These are phyloP conservation scores for Fusarium floridanum DNA, from an alignment of 2,329 filamentous ascomycete species.

Conservation along the genomic window DNA sequence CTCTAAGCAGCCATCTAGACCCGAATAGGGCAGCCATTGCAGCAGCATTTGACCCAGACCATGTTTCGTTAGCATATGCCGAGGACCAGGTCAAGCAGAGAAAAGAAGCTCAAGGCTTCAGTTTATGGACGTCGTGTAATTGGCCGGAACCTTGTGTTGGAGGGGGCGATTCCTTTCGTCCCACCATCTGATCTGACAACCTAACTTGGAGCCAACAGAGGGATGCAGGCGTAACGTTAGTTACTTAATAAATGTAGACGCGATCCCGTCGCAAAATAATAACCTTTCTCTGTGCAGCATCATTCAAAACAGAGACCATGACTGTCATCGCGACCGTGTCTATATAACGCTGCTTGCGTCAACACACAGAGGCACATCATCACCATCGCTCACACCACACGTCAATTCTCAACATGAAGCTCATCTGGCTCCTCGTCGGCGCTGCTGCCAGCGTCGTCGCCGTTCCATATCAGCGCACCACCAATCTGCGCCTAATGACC, in stretches of 20 bases:
- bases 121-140: not conserved
- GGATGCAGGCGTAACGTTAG: not conserved
- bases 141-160: not conserved
- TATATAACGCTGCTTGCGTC: not conserved
- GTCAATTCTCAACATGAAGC: constrained; percentile 32
- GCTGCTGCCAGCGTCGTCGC: constrained; percentile 18
- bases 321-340: not conserved
- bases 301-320: not conserved
- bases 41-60: not conserved
- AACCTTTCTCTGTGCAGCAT: not conserved
- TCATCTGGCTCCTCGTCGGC: constrained; percentile 20
- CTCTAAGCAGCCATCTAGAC: not conserved
- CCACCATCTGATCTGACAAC: not conserved
- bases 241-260: not conserved
- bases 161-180: not conserved
- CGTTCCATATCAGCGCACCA: constrained; percentile 24
- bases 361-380: not conserved
- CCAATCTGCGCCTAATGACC: constrained; percentile 66
- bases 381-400: not conserved
- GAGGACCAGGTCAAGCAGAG: not conserved
- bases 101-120: not conserved
- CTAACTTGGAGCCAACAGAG: not conserved
- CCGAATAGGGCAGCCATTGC: not conserved
- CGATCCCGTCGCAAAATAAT: not conserved
- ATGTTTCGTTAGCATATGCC: not conserved